phyloP scores from a whole-genome alignment of 805 yeast species.

The Blastobotrys peoriensis region DNA sequence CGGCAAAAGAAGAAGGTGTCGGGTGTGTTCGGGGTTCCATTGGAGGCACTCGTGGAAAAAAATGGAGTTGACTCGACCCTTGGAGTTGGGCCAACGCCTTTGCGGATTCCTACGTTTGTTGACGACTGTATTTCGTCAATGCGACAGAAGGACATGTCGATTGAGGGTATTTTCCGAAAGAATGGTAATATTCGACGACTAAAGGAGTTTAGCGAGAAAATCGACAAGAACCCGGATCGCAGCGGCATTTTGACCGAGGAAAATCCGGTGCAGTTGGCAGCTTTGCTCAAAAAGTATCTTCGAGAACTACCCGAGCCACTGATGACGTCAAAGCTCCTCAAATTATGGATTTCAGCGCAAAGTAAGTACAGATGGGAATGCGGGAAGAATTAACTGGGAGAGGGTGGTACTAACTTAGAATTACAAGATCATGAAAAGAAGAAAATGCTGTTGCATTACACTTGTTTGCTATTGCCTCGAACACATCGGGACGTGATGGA shows the following conservation, averaged over 20 bases:
- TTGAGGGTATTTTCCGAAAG: slow-evolving; percentile 90
- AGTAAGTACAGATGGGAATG: slow-evolving; percentile 19
- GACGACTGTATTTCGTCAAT: slow-evolving; percentile 82
- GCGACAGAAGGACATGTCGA: slow-evolving; percentile 87
- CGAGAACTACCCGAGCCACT: slow-evolving; percentile 92
- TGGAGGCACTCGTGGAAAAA: slow-evolving; percentile 58
- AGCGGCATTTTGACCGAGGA: slow-evolving; percentile 69
- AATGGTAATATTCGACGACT: slow-evolving; percentile 89
- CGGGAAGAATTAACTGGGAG: slow-evolving; percentile 7
- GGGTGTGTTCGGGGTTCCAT: slow-evolving; percentile 72
- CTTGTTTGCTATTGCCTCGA: slow-evolving; percentile 73
- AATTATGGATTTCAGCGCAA: slow-evolving; percentile 59
- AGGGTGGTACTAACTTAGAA: slow-evolving; percentile 24
- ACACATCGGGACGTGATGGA: slow-evolving; percentile 80
- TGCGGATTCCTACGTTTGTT: slow-evolving; percentile 76
- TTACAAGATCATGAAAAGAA: slow-evolving; percentile 39
- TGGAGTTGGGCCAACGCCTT: slow-evolving; percentile 74
- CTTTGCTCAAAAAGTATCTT: slow-evolving; percentile 81
- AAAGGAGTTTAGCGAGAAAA: slow-evolving; percentile 62
- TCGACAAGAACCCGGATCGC: slow-evolving; percentile 66
- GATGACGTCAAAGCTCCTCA: slow-evolving; percentile 67
- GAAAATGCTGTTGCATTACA: slow-evolving; percentile 52
- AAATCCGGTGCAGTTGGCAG: slow-evolving; percentile 87
- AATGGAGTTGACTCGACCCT: slow-evolving; percentile 79
- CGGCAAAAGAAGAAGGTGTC: slow-evolving; percentile 16